Evolutionary conservation across 2,329 filamentous ascomycete species (phyloP).

Genomic region (Endoconidiophora polonica): DNA sequence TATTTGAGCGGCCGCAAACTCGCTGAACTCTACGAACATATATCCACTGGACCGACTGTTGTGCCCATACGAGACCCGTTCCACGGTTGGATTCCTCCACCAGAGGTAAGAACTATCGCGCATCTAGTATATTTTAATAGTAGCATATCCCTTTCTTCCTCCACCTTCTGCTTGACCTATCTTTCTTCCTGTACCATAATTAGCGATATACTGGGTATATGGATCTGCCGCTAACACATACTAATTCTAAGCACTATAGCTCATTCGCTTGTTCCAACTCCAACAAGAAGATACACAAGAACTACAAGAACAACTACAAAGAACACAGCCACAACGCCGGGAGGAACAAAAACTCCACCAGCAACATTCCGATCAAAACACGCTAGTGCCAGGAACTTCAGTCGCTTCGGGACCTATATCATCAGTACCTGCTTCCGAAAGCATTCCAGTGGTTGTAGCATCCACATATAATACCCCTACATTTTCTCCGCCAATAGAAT

Average conservation of each 20-base stretch:
- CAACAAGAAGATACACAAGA: too few relatives aligned
- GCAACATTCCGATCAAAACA: slow-evolving; percentile 5
- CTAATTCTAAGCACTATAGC: too few relatives aligned
- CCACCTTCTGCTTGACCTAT: not conserved
- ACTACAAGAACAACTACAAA: too few relatives aligned
- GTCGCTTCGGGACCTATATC: not conserved
- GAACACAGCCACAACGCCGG: too few relatives aligned
- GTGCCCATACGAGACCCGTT: slow-evolving; percentile 37
- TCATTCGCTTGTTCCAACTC: too few relatives aligned
- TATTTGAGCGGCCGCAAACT: slow-evolving; percentile 35
- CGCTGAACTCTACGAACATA: slow-evolving; percentile 38
- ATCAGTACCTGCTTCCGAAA: slow-evolving; percentile 1
- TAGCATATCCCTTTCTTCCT: not conserved
- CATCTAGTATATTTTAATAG: not conserved
- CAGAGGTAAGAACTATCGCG: slow-evolving; percentile 17
- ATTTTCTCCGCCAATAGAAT: too few relatives aligned
- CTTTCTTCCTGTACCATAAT: not conserved
- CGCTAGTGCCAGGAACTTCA: not conserved
- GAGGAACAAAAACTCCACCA: too few relatives aligned
- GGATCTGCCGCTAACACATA: too few relatives aligned
- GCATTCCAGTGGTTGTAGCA: slow-evolving; percentile 4
- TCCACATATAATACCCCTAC: not conserved
- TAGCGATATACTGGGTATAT: too few relatives aligned
- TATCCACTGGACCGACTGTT: slow-evolving; percentile 40
- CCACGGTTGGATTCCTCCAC: slow-evolving; percentile 34